phyloP scores from a whole-genome alignment of 106 monocot species.

The Allium cepa region DNA sequence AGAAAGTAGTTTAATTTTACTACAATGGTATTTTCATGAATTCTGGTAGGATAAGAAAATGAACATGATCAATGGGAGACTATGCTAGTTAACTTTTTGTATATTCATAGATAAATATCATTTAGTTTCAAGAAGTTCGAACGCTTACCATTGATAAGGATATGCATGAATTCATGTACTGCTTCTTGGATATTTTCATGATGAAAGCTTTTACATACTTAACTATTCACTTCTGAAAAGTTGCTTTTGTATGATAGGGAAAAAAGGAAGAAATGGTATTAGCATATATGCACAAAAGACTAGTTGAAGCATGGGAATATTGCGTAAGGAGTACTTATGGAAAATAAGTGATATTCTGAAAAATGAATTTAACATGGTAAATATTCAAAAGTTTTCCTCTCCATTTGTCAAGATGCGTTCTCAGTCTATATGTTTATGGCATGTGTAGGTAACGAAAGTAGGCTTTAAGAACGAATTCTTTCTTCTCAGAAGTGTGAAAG shows the following conservation, averaged over 20 bases:
- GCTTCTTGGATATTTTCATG: background rate
- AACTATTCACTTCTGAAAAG: background rate
- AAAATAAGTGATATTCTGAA: conserved; percentile 52
- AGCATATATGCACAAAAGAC: conserved; percentile 74
- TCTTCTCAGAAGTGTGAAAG: conserved; percentile 36
- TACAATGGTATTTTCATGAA: too few species aligned
- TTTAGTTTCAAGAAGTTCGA: too few species aligned
- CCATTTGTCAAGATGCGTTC: background rate
- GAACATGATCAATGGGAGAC: too few species aligned
- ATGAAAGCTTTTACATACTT: background rate
- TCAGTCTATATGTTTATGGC: background rate
- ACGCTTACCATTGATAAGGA: too few species aligned
- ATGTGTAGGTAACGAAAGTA: conserved; percentile 66
- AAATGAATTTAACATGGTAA: conserved; percentile 87
- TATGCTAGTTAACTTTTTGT: too few species aligned
- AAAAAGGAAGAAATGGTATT: conserved; percentile 87
- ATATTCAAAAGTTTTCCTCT: background rate
- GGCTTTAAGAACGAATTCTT: conserved; percentile 97
- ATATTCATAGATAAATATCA: too few species aligned
- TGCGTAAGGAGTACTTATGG: conserved; percentile 70
- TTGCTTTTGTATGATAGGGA: conserved; percentile 33
- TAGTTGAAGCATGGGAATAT: conserved; percentile 93
- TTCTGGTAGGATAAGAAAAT: too few species aligned
- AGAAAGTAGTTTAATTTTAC: too few species aligned
- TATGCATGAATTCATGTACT: too few species aligned